phyloP scores from a whole-genome alignment of 73 alveolate genomes.

The Loxodes magnus region DNA sequence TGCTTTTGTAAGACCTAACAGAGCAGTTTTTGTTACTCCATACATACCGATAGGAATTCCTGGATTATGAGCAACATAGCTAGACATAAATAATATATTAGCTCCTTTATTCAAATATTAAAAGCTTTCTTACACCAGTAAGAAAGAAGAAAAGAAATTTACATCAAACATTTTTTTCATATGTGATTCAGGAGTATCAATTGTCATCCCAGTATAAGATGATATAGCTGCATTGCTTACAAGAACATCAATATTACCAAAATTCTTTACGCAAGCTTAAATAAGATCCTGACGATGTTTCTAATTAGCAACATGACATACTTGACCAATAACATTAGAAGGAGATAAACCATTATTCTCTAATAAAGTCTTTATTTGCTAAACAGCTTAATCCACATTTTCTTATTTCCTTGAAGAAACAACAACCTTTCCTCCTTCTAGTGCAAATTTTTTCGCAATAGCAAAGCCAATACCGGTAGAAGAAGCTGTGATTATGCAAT shows the following conservation, averaged over 20 bases:
- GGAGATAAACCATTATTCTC: too few species aligned
- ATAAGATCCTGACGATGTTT: constrained; percentile 50
- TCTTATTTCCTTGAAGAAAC: constrained; percentile 61
- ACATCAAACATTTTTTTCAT: constrained; percentile 66
- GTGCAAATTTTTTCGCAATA: constrained; percentile 68
- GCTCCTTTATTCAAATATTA: constrained; percentile 46
- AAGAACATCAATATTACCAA: constrained; percentile 66
- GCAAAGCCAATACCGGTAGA: constrained; percentile 82
- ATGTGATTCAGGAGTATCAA: constrained; percentile 57
- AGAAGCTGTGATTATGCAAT: constrained; percentile 70
- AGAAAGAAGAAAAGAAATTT: constrained; percentile 56
- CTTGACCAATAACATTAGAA: constrained; percentile 60
- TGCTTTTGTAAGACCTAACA: constrained; percentile 53
- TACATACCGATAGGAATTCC: constrained; percentile 56
- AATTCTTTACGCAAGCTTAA: constrained; percentile 45
- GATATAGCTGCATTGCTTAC: constrained; percentile 75
- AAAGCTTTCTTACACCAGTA: constrained; percentile 50
- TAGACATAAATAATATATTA: constrained; percentile 44
- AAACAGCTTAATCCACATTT: constrained; percentile 62
- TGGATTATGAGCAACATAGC: constrained; percentile 47
- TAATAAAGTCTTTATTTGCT: constrained; percentile 32
- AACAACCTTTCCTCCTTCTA: constrained; percentile 74
- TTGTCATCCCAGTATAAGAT: constrained; percentile 45
- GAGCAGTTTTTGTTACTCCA: constrained; percentile 78
- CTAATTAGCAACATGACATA: constrained; percentile 67